Evolutionary conservation across 2,329 filamentous ascomycete genomes (phyloP), one percentile per base, ranked within the genome.

Genomic region (Calonectria hawksworthii): DNA sequence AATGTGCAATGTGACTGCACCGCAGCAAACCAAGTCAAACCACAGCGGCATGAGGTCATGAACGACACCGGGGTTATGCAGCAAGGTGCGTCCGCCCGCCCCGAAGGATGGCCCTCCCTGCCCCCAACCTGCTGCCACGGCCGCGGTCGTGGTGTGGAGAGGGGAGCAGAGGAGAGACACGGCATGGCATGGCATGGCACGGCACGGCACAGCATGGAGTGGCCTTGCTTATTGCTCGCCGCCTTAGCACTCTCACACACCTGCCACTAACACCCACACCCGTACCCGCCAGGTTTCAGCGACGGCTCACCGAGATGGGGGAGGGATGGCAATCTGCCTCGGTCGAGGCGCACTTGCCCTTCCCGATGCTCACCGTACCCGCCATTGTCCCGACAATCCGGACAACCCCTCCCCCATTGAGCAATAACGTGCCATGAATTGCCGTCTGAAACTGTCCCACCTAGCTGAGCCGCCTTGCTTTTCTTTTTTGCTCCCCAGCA

Each of bases 311-410:
- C 56, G 56, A 63, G n/a, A 18, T 30, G 38, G 30, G 18, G 38
- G 16, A 8, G 16, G 38, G 41, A 44, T 44, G 41, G 16, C 41
- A 47, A 41, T 67, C 64, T 51, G 44, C 64, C 64, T 67, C 32
- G n/a, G 34, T 65, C 38, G 10, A 21, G 38, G 38, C 61, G 30
- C 26, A 23, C 26, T 47, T 16, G n/a, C 23, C 51, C n/a, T 51
- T 9, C 34, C 32, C 32, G 34, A 23, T 44, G 65, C 47, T 68
- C 51, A 52, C 65, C 50, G 61, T 38, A 47, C 38, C 61, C 61
- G 41, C 38, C 61, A 34, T 9, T 5, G 34, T 34, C 67, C 67
- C 67, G 67, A 69, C 54, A 70, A 63, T 70, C 68, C 30, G 68
- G 68, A 52, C 51, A 38, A 30, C 30, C 47, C 34, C 52, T 28